These are phyloP conservation scores for Solanum aculeatissimum DNA, from an alignment of 305 asterid species.

Conservation along the genomic window DNA sequence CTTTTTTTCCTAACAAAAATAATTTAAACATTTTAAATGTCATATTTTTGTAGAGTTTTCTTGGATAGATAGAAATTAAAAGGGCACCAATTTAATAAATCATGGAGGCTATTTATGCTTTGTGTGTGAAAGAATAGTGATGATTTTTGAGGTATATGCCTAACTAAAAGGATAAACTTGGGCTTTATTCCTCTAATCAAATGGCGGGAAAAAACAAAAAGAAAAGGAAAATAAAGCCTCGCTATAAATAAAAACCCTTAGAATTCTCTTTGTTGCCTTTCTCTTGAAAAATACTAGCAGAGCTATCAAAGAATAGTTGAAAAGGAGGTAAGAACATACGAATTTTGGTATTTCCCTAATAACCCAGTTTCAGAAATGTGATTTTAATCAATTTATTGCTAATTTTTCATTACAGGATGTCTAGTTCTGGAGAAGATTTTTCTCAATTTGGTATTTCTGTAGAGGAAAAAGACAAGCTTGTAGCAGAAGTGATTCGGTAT, in stretches of 20 bases:
- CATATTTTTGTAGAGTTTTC: too few relatives aligned
- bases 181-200: too few relatives aligned
- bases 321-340: not conserved
- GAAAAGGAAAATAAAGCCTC: not conserved
- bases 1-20: too few relatives aligned
- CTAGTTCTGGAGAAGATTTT: constrained; percentile 4
- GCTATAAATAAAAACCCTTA: not conserved
- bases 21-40: too few relatives aligned
- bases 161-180: too few relatives aligned
- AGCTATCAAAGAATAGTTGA: not conserved
- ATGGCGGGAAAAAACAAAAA: too few relatives aligned
- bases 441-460: constrained; percentile 17
- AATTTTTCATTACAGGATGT: constrained; percentile 1
- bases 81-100: too few relatives aligned
- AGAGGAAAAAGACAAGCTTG: constrained; percentile 68
- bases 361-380: not conserved
- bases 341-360: not conserved
- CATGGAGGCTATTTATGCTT: too few relatives aligned
- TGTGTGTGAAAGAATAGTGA: too few relatives aligned
- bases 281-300: not conserved
- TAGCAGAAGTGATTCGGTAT: constrained; percentile 67
- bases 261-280: not conserved
- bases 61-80: too few relatives aligned
- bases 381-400: not conserved
- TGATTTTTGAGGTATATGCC: too few relatives aligned